These are phyloP conservation scores for Lachnellula subtilissima DNA, from an alignment of 2,329 filamentous ascomycete genomes.

Conservation along the genomic window DNA sequence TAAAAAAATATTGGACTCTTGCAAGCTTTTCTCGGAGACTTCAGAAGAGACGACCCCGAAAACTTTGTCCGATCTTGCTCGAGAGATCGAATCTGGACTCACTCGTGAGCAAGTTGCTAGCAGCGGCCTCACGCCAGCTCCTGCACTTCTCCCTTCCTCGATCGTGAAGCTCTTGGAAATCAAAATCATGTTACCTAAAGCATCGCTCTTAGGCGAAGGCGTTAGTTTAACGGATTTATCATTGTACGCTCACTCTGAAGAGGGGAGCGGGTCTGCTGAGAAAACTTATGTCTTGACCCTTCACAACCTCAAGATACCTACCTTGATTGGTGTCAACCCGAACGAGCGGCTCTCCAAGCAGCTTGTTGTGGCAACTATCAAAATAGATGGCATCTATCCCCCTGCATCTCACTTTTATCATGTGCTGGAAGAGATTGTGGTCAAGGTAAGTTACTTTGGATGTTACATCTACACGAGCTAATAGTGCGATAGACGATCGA, in stretches of 20 bases:
- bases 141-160: slow-evolving; percentile 32
- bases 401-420: slow-evolving; percentile 45
- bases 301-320: slow-evolving; percentile 56
- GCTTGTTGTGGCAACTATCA: slow-evolving; percentile 58
- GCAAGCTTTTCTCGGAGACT: slow-evolving; percentile 10
- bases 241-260: slow-evolving; percentile 27
- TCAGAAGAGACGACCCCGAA: slow-evolving; percentile 1
- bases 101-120: neutral
- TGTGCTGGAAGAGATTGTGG: slow-evolving; percentile 52
- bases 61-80: neutral
- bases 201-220: slow-evolving; percentile 59
- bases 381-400: slow-evolving; percentile 47
- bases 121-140: neutral
- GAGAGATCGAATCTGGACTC: neutral
- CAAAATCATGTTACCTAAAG: slow-evolving; percentile 59
- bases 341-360: slow-evolving; percentile 67
- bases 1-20: slow-evolving; percentile 54
- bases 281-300: slow-evolving; percentile 35
- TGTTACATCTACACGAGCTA: neutral
- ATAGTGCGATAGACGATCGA: slow-evolving; percentile 43
- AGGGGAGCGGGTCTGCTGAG: slow-evolving; percentile 19
- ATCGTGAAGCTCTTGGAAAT: slow-evolving; percentile 46
- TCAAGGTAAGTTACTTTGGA: slow-evolving; percentile 1
- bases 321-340: slow-evolving; percentile 66
- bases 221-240: slow-evolving; percentile 45